Evolutionary conservation across 805 yeast genomes (phyloP), one percentile per base, ranked within the genome.

Genomic region (Metschnikowia anglica): DNA sequence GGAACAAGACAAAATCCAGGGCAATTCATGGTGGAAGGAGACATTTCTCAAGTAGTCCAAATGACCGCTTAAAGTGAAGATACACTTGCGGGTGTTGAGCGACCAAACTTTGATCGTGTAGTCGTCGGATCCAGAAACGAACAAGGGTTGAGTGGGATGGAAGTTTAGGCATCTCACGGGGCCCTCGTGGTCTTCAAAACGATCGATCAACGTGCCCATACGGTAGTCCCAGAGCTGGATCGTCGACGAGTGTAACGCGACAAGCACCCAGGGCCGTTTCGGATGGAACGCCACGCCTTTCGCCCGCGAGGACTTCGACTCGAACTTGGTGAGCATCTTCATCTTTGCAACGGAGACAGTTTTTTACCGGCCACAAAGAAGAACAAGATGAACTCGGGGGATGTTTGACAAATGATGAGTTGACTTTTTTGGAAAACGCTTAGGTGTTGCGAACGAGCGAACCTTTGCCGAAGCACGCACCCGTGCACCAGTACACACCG

Each of bases 141-240:
- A 93, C 49, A 93, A 77, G 24, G 98, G 98, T 70, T 93, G 99
- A 4, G 98, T 88, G 45, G 97, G 97, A 68, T 93, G 99, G 77
- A 93, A 91, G 62, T 83, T 91, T 31, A 93, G 87, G 47, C 90
- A 82, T 68, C 99, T 82, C 19, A 93, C 99, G 2, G 99, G 98
- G 20, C 99, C 99, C 58, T 87, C 96, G 63, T 93, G 99, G 58
- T 91, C 99, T 67, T 93, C 99, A 60, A 89, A 93, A 45, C 97
- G 79, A 65, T 90, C 98, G 61, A 93, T 82, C 62, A 93, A 71
- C 3, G 97, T 89, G 33, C 99, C 99, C 99, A 93, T 93, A 60
- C 99, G 83, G 69, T 95, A 93, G 68, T 93, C 99, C 99, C 99
- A 93, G 51, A 93, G 76, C 66, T 95, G 99, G 63, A 93, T 91